Evolutionary conservation across 306 rosid genomes (phyloP), one percentile per base, ranked within the genome.

Genomic region (Pterocarpus macrocarpus): DNA sequence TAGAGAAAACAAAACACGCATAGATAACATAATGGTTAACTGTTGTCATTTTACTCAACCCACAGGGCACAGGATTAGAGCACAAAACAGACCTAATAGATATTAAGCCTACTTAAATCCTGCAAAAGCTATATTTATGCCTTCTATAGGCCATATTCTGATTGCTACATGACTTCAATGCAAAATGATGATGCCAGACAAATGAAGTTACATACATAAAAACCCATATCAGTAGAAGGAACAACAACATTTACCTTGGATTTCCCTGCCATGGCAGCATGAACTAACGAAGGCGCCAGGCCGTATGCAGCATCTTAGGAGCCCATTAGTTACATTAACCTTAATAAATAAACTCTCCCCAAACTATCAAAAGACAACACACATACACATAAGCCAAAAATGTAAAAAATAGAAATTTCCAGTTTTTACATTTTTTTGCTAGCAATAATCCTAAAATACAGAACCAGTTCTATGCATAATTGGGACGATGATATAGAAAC

Each of bases 301-400:
- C 55, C 99, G 97, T 64, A 96, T 83, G 89, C 97, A 92, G 84
- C 99, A 96, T 0, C 98, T 92, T 57, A 90, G 82, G 82, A 96
- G 97, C 79, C 98, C 98, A 65, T 80, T 64, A 71, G 77, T 86
- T 70, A 97, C 99, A 68, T 92, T 92, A 28, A 98, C 83, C 86
- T 93, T 93, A 62, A 93, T 84, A 39, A 96, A 22, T 22, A 22
- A 22, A 22, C 28, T 22, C 28, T 22, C 28, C 28, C 28, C 28
- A 22, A 22, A 22, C 28, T 22, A 22, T 22, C 28, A 22, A 22
- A 22, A 22, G 28, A 22, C 28, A 22, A 22, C 28, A 22, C 28
- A 22, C 28, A 22, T 22, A 22, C 28, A 0, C 28, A 22, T 22
- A 22, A 0, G 28, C 28, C 28, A 22, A 22, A 22, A 22, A 22